These are phyloP conservation scores for Scytalidium sp. DNA, from an alignment of 2,329 filamentous ascomycete genomes.

Conservation along the genomic window DNA sequence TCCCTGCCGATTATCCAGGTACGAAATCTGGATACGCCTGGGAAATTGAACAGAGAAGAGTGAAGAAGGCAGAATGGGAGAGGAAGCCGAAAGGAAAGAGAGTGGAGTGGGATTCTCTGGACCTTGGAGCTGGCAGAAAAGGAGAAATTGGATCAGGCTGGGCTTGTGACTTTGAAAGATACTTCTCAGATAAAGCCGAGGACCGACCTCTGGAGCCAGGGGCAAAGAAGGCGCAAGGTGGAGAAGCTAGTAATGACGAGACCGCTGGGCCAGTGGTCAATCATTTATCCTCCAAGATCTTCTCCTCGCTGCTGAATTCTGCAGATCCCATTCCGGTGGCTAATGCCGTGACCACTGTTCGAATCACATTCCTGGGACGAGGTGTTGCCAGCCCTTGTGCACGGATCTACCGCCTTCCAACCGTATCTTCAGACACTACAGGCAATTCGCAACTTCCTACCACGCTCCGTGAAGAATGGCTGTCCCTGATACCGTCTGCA, in stretches of 20 bases:
- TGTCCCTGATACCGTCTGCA: constrained; percentile 47
- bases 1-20: constrained; percentile 79
- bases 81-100: constrained; percentile 79
- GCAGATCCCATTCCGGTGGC: constrained; percentile 18
- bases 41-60: constrained; percentile 65
- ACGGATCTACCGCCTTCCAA: constrained; percentile 83
- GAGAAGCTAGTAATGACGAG: neutral
- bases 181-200: constrained; percentile 45
- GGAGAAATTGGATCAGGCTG: constrained; percentile 83
- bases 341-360: constrained; percentile 53
- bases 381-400: constrained; percentile 72
- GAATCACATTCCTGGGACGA: constrained; percentile 63
- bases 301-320: constrained; percentile 20
- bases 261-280: constrained; percentile 8
- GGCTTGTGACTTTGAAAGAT: constrained; percentile 75
- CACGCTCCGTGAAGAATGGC: constrained; percentile 68
- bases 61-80: constrained; percentile 65
- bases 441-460: constrained; percentile 13
- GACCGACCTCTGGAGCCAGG: neutral
- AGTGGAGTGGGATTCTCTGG: constrained; percentile 68
- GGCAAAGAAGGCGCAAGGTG: neutral
- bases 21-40: constrained; percentile 77
- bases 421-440: constrained; percentile 26
- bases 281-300: constrained; percentile 14
- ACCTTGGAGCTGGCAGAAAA: constrained; percentile 69